These are phyloP conservation scores for Candida nitratophila DNA, from an alignment of 805 yeast species.

Conservation along the genomic window DNA sequence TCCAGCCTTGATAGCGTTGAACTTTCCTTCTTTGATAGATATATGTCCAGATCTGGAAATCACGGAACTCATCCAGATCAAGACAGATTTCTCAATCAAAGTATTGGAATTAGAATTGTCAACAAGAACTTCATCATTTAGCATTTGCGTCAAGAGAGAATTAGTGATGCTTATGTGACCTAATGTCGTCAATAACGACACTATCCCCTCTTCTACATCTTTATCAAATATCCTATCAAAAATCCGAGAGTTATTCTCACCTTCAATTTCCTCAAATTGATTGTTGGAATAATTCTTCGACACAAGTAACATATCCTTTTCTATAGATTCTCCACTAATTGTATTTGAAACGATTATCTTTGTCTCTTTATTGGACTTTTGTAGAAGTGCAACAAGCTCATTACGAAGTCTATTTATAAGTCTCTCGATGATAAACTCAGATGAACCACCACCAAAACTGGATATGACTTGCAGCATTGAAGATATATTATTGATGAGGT, in stretches of 20 bases:
- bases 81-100: constrained; percentile 16
- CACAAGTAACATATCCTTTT: constrained; percentile 15
- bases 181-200: constrained; percentile 4
- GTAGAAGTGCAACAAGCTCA: constrained; percentile 1
- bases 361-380: background rate
- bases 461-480: background rate
- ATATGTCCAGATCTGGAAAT: constrained; percentile 10
- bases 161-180: background rate
- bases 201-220: constrained; percentile 14
- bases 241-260: constrained; percentile 1
- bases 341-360: background rate
- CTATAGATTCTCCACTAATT: constrained; percentile 6
- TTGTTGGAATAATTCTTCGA: constrained; percentile 12
- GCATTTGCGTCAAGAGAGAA: constrained; percentile 1
- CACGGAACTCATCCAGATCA: constrained; percentile 33
- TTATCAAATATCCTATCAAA: constrained; percentile 16
- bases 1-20: background rate
- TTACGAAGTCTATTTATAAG: constrained; percentile 6
- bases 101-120: constrained; percentile 4
- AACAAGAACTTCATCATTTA: background rate
- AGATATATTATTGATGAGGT: constrained; percentile 6
- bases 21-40: background rate
- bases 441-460: constrained; percentile 4
- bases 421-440: constrained; percentile 2
- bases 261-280: constrained; percentile 3